phyloP scores from a whole-genome alignment of 345 rosid species.

The Gossypium turneri region DNA sequence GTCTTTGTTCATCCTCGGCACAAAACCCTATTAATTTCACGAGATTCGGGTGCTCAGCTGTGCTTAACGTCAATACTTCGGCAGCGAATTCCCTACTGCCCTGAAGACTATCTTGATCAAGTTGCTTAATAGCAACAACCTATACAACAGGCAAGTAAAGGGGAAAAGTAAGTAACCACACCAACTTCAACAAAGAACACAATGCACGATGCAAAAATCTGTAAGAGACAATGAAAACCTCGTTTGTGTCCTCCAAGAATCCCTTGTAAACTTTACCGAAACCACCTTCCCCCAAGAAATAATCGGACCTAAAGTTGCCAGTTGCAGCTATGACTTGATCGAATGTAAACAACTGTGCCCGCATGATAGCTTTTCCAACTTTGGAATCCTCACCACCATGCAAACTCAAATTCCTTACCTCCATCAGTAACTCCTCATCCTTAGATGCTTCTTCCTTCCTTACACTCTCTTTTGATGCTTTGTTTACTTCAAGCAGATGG shows the following conservation, averaged over 20 bases:
- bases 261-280: constrained; percentile 83
- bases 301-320: constrained; percentile 51
- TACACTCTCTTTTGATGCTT: constrained; percentile 36
- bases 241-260: constrained; percentile 38
- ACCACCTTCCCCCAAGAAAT: constrained; percentile 82
- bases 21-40: constrained; percentile 88
- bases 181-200: constrained; percentile 6
- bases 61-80: constrained; percentile 71
- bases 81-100: constrained; percentile 78
- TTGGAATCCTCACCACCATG: constrained; percentile 38
- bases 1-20: constrained; percentile 85
- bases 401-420: constrained; percentile 43
- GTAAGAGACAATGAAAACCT: constrained; percentile 34
- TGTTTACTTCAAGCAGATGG: constrained; percentile 28
- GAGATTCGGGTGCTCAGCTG: constrained; percentile 75
- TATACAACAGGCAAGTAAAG: constrained; percentile 27
- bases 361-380: constrained; percentile 30
- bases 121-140: constrained; percentile 87
- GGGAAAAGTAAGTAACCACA: background rate
- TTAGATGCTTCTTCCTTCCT: constrained; percentile 32
- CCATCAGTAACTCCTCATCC: constrained; percentile 43
- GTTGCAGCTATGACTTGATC: constrained; percentile 60
- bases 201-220: background rate
- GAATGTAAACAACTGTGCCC: constrained; percentile 50
- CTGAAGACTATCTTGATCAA: constrained; percentile 69